phyloP scores from a whole-genome alignment of 495 filamentous ascomycete genomes.

The Xylaria longipes region DNA sequence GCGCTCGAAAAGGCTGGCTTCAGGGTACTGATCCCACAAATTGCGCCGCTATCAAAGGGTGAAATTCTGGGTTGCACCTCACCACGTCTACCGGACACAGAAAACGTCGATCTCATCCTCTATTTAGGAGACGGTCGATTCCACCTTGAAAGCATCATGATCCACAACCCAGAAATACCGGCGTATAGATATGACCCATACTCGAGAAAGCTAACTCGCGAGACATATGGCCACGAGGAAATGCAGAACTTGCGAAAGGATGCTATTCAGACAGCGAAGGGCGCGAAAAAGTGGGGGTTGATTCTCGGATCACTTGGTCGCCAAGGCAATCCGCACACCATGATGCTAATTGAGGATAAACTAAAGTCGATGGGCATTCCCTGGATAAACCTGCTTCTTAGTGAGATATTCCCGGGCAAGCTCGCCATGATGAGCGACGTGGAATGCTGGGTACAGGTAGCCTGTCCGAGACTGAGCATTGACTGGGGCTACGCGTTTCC shows the following conservation, averaged over 20 bases:
- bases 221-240: constrained; percentile 87
- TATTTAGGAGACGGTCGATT: constrained; percentile 97
- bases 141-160: constrained; percentile 98
- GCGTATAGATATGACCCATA: constrained; percentile 98
- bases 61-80: constrained; percentile 97
- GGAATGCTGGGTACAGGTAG: constrained; percentile 97
- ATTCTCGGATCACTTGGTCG: constrained; percentile 91
- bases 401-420: constrained; percentile 96
- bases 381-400: constrained; percentile 81
- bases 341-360: constrained; percentile 81
- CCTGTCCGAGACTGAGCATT: constrained; percentile 92
- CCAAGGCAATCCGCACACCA: constrained; percentile 93
- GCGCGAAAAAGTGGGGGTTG: constrained; percentile 87
- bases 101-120: constrained; percentile 75
- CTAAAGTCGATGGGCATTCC: constrained; percentile 72
- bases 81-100: constrained; percentile 66
- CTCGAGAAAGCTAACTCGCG: constrained; percentile 85
- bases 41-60: constrained; percentile 87
- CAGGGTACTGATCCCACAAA: constrained; percentile 85
- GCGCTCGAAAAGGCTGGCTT: constrained; percentile 82
- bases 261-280: constrained; percentile 75
- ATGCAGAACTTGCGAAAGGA: constrained; percentile 81
- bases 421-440: constrained; percentile 90
- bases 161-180: constrained; percentile 88
- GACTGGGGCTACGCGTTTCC: constrained; percentile 99